phyloP scores from a whole-genome alignment of 495 filamentous ascomycete genomes.

The Aspergillus ostianus region DNA sequence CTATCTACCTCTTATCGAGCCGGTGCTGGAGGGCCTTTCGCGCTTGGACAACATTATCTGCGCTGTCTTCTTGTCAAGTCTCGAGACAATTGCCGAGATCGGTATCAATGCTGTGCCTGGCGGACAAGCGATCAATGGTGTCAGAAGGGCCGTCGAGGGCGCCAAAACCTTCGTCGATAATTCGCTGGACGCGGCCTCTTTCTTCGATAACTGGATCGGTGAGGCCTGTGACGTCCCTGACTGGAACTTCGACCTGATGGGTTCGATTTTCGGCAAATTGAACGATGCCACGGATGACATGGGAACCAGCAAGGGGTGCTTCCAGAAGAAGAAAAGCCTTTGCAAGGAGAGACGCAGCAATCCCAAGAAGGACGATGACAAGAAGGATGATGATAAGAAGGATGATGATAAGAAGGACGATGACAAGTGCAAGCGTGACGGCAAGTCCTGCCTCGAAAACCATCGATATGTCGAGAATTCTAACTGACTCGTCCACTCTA shows the following conservation, averaged over 20 bases:
- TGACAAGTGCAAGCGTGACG: not conserved
- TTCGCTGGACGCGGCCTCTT: not conserved
- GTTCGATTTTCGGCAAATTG: not conserved
- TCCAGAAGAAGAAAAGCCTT: not conserved
- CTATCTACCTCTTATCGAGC: slow-evolving; percentile 3
- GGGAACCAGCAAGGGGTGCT: not conserved
- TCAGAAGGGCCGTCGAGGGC: not conserved
- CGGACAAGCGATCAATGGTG: not conserved
- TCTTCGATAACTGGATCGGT: not conserved
- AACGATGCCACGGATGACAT: not conserved
- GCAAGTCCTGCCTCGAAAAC: not conserved
- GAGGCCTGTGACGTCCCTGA: not conserved
- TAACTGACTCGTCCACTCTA: not conserved
- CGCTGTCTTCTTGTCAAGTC: slow-evolving; percentile 2
- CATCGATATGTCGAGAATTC: not conserved
- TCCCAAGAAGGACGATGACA: not conserved
- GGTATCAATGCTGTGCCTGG: not conserved
- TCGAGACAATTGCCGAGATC: not conserved
- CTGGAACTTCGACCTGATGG: not conserved
- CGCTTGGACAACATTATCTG: slow-evolving; percentile 2
- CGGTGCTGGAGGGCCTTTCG: not conserved
- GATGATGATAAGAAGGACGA: not conserved
- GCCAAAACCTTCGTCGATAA: not conserved
- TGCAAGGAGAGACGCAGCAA: not conserved
- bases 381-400: not conserved